Base-by-base conservation (phyloP, 2,329 filamentous ascomycete genomes). In the Nectriaceae sp. region DNA sequence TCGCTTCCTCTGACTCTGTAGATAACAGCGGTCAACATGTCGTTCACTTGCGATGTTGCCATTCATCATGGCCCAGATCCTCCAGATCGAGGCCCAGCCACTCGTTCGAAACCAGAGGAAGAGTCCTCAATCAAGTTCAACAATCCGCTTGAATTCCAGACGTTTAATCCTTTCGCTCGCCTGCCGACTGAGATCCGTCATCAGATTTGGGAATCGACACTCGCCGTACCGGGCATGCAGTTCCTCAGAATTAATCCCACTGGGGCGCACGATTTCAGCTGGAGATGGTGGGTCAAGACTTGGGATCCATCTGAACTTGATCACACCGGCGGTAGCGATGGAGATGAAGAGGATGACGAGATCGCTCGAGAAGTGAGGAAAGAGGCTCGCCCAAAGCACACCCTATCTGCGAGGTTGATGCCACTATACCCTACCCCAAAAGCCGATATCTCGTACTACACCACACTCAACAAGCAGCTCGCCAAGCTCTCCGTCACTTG, bases 171-270 rank as follows among this genome's bases (percentile, higher is more conserved):
- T 3, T 71, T 71, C 45, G 24, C 54, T 13, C 58, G 52, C n/a
- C 51, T 71, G n/a, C 69, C 69, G 1, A 48, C 62, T 3, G 69
- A 71, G 45, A 59, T 71, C 8, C 68, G 69, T 22, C 57, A 64
- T 21, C 60, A 65, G 31, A 68, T 71, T 44, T 71, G 69, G 69
- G 61, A 61, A 33, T 39, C 43, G 18, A 61, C 63, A 19, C 48
- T 71, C 10, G 50, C 59, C 2, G 57, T 63, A 10, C 66, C 68
- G 1, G 69, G 69, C 21, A 64, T 71, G 56, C 64, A 70, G 35
- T 71, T 70, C 35, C 54, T 71, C 46, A 64, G 60, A 44, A 53
- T 69, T 5, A 47, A 63, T 11, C 53, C 54, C 5, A 42, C 16
- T 44, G 53, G 5, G 46, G 49, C 21, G 42, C 47, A 3, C 22